Evolutionary conservation across 768 basidiomycete genomes (phyloP).

Genomic region (Leccinellum luteum): DNA sequence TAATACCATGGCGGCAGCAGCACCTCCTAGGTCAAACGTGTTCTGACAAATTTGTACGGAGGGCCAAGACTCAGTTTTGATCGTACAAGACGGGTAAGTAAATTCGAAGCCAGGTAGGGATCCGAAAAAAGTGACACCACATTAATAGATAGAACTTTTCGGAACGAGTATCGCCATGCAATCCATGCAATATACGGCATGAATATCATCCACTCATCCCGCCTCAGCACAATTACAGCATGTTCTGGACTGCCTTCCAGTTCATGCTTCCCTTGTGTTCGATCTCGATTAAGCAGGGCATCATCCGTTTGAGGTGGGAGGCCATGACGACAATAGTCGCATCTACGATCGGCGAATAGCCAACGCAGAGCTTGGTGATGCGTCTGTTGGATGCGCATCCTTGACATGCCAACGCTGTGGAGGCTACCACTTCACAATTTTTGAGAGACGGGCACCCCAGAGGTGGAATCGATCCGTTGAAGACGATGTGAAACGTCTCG

Average conservation of each 20-base stretch:
- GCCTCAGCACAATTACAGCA: not conserved
- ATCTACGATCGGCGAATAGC: constrained; percentile 17
- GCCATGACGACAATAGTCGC: constrained; percentile 1
- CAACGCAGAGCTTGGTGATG: constrained; percentile 14
- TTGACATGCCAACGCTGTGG: not conserved
- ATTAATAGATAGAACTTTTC: too few relatives aligned
- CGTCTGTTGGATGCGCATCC: constrained; percentile 9
- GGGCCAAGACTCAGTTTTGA: not conserved
- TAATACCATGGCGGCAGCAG: too few relatives aligned
- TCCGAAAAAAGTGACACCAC: not conserved
- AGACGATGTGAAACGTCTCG: constrained; percentile 16
- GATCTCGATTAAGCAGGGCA: constrained; percentile 11
- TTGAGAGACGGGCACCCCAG: not conserved
- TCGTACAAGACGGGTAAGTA: not conserved
- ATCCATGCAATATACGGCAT: too few relatives aligned
- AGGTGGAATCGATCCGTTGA: constrained; percentile 13
- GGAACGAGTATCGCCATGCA: not conserved
- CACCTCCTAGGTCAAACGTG: too few relatives aligned
- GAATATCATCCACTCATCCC: not conserved
- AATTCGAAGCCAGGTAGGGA: too few relatives aligned
- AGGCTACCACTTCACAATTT: not conserved
- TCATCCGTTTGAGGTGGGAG: constrained; percentile 10
- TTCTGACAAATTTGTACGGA: too few relatives aligned
- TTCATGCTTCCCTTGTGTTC: not conserved
- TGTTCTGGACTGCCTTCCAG: constrained; percentile 11